Percentiles rank a stretch among this genome's conserved stretches.
These are phyloP conservation scores for Telopea speciosissima DNA, from an alignment of 177 flowering plant genomes.

Conservation along the genomic window DNA sequence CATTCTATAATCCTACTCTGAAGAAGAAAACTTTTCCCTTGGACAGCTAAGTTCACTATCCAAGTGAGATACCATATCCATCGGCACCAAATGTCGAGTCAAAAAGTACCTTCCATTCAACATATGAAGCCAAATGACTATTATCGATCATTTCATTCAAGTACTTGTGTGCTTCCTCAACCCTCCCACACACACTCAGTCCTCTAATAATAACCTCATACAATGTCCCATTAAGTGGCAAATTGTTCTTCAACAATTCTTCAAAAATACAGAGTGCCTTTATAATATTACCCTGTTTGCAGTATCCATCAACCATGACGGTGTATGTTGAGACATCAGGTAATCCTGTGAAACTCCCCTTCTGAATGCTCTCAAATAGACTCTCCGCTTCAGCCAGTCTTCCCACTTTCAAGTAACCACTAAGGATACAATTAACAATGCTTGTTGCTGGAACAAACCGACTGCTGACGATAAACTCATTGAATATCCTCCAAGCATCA, in stretches of 20 bases:
- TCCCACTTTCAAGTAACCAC: slow-evolving; percentile 25
- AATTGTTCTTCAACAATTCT: slow-evolving; percentile 20
- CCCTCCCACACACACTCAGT: slow-evolving; percentile 16
- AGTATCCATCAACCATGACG: slow-evolving; percentile 26
- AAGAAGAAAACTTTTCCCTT: slow-evolving; percentile 1
- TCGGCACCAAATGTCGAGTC: slow-evolving; percentile 1
- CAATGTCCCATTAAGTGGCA: slow-evolving; percentile 15
- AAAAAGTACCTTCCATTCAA: slow-evolving; percentile 24
- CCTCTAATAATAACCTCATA: slow-evolving; percentile 21
- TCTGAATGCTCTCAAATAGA: slow-evolving; percentile 24
- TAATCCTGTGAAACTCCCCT: slow-evolving; percentile 14
- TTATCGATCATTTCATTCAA: slow-evolving; percentile 28
- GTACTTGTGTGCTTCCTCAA: slow-evolving; percentile 23
- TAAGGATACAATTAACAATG: slow-evolving; percentile 25
- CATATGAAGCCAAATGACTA: slow-evolving; percentile 26
- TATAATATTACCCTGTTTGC: slow-evolving; percentile 18
- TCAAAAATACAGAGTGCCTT: slow-evolving; percentile 26
- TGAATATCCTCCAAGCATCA: slow-evolving; percentile 25
- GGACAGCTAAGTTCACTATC: slow-evolving; percentile 12
- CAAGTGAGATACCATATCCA: slow-evolving; percentile 12
- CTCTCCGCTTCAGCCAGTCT: slow-evolving; percentile 24
- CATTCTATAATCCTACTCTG: background rate
- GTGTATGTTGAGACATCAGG: slow-evolving; percentile 18
- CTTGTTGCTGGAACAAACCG: slow-evolving; percentile 10
- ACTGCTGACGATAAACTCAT: slow-evolving; percentile 10